Evolutionary conservation across 169 alveolate species (phyloP).

Genomic region (Plasmodium fragile): DNA sequence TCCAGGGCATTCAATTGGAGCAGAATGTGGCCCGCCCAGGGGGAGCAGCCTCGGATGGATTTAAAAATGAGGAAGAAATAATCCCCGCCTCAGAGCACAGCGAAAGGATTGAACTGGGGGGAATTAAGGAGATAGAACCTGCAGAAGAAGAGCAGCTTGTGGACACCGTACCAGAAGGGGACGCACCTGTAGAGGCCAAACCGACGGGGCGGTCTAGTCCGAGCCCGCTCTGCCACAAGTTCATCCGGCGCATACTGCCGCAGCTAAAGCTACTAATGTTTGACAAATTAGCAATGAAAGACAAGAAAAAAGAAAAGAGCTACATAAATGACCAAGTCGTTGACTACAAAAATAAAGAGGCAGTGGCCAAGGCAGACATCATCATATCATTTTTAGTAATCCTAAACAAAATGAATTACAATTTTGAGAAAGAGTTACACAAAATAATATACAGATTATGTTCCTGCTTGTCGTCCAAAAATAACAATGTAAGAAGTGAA

Average conservation of each 20-base stretch:
- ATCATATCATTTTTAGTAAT: conserved; percentile 58
- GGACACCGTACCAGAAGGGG: neutral
- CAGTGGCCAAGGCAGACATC: conserved; percentile 61
- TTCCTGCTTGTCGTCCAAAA: conserved; percentile 53
- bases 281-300: neutral
- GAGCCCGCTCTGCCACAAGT: conserved; percentile 18
- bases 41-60: neutral
- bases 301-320: conserved; percentile 38
- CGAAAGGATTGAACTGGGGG: neutral
- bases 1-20: neutral
- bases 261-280: conserved; percentile 53
- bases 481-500: conserved; percentile 60
- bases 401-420: conserved; percentile 67
- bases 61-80: neutral
- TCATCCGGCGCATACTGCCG: conserved; percentile 16
- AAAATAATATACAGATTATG: conserved; percentile 66
- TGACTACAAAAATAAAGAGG: conserved; percentile 44
- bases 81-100: neutral
- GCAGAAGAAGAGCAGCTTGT: neutral
- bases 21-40: neutral
- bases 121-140: neutral
- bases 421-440: conserved; percentile 72
- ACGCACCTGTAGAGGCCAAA: neutral
- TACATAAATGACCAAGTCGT: conserved; percentile 66
- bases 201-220: neutral